These are phyloP conservation scores for Coniochaeta prunicola DNA, from an alignment of 2,329 filamentous ascomycete species.

Conservation along the genomic window DNA sequence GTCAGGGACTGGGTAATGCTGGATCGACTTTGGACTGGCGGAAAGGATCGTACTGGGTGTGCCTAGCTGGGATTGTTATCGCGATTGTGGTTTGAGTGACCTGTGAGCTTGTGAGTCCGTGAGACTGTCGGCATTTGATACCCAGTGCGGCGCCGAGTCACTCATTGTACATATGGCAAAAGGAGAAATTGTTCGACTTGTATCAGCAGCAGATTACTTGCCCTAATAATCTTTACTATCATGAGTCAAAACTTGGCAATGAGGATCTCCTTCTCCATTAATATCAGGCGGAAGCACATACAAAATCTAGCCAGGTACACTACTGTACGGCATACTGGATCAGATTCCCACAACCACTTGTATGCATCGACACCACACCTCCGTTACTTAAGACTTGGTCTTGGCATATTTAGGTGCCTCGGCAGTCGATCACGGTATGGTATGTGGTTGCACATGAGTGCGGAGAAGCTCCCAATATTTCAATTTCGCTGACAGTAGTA, in stretches of 20 bases:
- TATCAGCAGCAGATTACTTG: not conserved
- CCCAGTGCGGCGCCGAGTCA: not conserved
- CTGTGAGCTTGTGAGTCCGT: not conserved
- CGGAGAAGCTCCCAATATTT: not conserved
- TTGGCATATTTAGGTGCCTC: not conserved
- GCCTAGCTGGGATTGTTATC: conserved; percentile 21
- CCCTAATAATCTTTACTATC: not conserved
- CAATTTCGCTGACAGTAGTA: too few relatives aligned
- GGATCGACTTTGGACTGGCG: conserved; percentile 23
- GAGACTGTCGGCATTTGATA: not conserved
- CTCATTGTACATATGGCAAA: not conserved
- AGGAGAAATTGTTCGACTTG: not conserved
- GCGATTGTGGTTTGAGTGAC: conserved; percentile 19
- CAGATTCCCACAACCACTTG: not conserved
- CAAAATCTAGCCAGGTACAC: too few relatives aligned
- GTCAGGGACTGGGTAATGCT: conserved; percentile 20
- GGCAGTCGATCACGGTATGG: not conserved
- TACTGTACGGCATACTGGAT: too few relatives aligned
- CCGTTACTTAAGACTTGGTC: not conserved
- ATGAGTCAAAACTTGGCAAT: not conserved
- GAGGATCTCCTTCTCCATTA: too few relatives aligned
- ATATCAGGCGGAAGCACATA: too few relatives aligned
- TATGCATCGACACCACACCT: not conserved
- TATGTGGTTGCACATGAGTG: conserved; percentile 1
- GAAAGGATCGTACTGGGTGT: conserved; percentile 23